phyloP scores from a whole-genome alignment of 2,329 filamentous ascomycete species.

The Ambrosiella xylebori region DNA sequence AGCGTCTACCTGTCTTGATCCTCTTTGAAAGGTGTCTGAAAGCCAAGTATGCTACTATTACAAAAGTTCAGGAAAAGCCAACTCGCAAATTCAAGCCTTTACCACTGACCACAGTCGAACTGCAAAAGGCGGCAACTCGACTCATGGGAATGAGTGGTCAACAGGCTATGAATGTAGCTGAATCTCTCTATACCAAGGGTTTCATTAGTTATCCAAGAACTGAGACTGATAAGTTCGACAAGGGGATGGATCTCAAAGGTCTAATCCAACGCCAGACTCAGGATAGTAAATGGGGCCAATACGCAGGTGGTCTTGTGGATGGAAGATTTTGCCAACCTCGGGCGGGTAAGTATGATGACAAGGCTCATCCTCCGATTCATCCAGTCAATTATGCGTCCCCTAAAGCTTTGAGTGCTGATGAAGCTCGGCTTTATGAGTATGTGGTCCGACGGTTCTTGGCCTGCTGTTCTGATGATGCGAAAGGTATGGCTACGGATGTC shows the following conservation, averaged over 20 bases:
- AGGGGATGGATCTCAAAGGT: constrained; percentile 64
- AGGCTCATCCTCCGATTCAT: constrained; percentile 93
- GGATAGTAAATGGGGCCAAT: constrained; percentile 60
- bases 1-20: constrained; percentile 62
- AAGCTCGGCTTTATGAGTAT: constrained; percentile 77
- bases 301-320: constrained; percentile 56
- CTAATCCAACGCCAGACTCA: constrained; percentile 72
- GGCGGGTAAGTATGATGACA: constrained; percentile 76
- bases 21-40: constrained; percentile 72
- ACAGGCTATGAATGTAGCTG: constrained; percentile 73
- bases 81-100: constrained; percentile 89
- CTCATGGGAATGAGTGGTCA: constrained; percentile 85
- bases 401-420: constrained; percentile 44
- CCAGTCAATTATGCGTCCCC: constrained; percentile 71
- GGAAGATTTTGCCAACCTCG: constrained; percentile 70
- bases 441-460: constrained; percentile 82
- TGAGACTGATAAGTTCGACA: constrained; percentile 90
- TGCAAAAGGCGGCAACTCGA: constrained; percentile 86
- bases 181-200: constrained; percentile 77
- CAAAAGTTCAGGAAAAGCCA: constrained; percentile 74
- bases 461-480: constrained; percentile 88
- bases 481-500: constrained; percentile 69
- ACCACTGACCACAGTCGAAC: constrained; percentile 83
- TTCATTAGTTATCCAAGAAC: constrained; percentile 97
- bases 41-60: constrained; percentile 62